Base-by-base conservation (phyloP, 306 rosid genomes). In the Glycine soja region DNA sequence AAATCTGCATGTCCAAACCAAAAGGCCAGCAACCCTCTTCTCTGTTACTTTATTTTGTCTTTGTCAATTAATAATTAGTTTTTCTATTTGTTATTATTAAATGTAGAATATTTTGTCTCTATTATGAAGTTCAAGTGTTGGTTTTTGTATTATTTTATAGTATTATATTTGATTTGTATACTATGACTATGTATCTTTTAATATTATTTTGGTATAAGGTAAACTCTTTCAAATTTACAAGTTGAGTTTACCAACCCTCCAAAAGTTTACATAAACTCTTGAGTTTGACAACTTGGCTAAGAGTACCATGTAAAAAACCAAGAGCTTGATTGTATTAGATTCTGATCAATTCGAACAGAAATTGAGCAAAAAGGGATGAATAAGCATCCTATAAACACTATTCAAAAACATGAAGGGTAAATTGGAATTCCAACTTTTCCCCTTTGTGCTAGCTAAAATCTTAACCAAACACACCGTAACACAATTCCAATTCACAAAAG, bases 401-500 rank as follows among this genome's bases (percentile, higher is more conserved):
- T 58, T 13, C 16, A 71, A 18, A 59, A 11, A 54, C 78, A 71
- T n/a, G 11, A 80, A 59, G 59, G 30, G 42, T 30, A 8, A 45
- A 24, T 47, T 3, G 30, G 13, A 47, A 76, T 69, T 43, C 43
- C n/a, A 3, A 68, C 34, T 36, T 8, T 30, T 63, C 8, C 53
- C 61, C 24, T 30, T n/a, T 2, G 16, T 57, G 3, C 32, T 50
- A 11, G 70, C 56, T 45, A n/a, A 45, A 57, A 43, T 67, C 57
- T 15, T 24, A 70, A 79, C 61, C 56, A 51, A 62, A 62, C 13
- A 13, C 48, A 50, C 47, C 5, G 0, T 40, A 72, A 24, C 19
- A 53, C 2, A 63, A 80, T 63, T 40, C 56, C 40, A 48, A 75
- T 42, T 52, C 34, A 66, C 16, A 38, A 54, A 70, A 64, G 76